Evolutionary conservation across 2,329 filamentous ascomycete species (phyloP).

Genomic region (Colletotrichum ledebouriae): DNA sequence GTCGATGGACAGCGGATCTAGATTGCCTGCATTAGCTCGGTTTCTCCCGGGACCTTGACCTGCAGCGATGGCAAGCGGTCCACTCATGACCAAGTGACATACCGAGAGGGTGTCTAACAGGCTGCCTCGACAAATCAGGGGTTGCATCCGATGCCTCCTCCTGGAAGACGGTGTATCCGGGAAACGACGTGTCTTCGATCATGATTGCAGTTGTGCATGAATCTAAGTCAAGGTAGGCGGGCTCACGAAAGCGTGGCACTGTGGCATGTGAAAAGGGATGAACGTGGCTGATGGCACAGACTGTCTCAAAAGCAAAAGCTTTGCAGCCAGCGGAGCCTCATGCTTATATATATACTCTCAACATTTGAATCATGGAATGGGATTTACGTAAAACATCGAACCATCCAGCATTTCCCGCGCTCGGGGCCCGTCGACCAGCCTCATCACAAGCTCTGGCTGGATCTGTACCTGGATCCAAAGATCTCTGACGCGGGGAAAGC

Average conservation of each 20-base stretch:
- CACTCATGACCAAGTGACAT: slow-evolving; percentile 19
- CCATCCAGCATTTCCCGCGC: slow-evolving; percentile 40
- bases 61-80: not conserved
- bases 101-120: slow-evolving; percentile 55
- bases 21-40: slow-evolving; percentile 26
- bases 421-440: slow-evolving; percentile 6
- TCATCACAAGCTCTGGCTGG: not conserved
- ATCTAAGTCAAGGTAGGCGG: slow-evolving; percentile 37
- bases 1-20: slow-evolving; percentile 66
- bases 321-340: not conserved
- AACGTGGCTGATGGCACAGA: not conserved
- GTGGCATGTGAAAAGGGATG: slow-evolving; percentile 1
- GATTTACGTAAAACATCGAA: slow-evolving; percentile 45
- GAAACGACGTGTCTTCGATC: slow-evolving; percentile 58
- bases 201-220: slow-evolving; percentile 47
- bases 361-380: not conserved
- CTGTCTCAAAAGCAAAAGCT: not conserved
- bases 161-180: slow-evolving; percentile 61
- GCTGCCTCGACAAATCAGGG: slow-evolving; percentile 51
- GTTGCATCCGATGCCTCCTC: slow-evolving; percentile 56
- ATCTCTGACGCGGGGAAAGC: slow-evolving; percentile 11
- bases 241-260: slow-evolving; percentile 44
- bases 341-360: slow-evolving; percentile 1
- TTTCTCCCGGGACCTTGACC: not conserved
- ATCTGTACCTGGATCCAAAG: not conserved